A percentile compares a stretch with the other conserved stretches of the same genome.
Evolutionary conservation across 2,329 filamentous ascomycete genomes (phyloP).

Genomic region (Penicillium sp.): DNA sequence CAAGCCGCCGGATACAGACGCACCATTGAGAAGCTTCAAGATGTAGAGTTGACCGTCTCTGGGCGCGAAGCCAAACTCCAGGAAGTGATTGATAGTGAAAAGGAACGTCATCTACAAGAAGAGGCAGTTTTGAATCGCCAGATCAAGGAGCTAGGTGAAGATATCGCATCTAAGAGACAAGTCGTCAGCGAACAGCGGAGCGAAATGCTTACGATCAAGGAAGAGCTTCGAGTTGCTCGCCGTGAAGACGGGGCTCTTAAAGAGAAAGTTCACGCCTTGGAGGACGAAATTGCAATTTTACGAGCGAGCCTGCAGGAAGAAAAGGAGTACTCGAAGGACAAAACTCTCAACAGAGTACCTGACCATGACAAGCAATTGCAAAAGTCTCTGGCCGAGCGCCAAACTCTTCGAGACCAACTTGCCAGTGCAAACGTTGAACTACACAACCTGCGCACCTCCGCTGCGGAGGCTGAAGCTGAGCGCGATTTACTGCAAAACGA

Average conservation of each 20-base stretch:
- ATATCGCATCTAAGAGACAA: constrained; percentile 64
- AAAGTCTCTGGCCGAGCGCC: constrained; percentile 57
- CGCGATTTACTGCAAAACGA: constrained; percentile 64
- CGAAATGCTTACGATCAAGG: constrained; percentile 62
- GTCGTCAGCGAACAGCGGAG: constrained; percentile 61
- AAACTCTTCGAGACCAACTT: constrained; percentile 61
- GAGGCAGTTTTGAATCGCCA: constrained; percentile 68
- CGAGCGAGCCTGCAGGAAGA: constrained; percentile 64
- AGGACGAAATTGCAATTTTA: constrained; percentile 73
- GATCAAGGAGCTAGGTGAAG: constrained; percentile 68
- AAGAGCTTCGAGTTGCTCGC: constrained; percentile 66
- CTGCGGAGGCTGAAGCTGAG: constrained; percentile 59
- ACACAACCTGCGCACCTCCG: constrained; percentile 53
- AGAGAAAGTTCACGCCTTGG: constrained; percentile 64
- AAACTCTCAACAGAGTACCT: constrained; percentile 55
- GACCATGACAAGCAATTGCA: constrained; percentile 57
- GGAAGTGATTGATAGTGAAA: constrained; percentile 65
- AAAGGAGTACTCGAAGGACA: constrained; percentile 56
- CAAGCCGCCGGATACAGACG: constrained; percentile 64
- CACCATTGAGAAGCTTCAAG: constrained; percentile 66
- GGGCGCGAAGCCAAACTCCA: constrained; percentile 65
- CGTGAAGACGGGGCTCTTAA: constrained; percentile 59
- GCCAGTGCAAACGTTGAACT: constrained; percentile 58
- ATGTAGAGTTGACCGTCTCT: constrained; percentile 63
- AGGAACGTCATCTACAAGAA: constrained; percentile 67